Conservation (phyloP, 768 basidiomycete species). For the Panaeolus cyanescens region DNA sequence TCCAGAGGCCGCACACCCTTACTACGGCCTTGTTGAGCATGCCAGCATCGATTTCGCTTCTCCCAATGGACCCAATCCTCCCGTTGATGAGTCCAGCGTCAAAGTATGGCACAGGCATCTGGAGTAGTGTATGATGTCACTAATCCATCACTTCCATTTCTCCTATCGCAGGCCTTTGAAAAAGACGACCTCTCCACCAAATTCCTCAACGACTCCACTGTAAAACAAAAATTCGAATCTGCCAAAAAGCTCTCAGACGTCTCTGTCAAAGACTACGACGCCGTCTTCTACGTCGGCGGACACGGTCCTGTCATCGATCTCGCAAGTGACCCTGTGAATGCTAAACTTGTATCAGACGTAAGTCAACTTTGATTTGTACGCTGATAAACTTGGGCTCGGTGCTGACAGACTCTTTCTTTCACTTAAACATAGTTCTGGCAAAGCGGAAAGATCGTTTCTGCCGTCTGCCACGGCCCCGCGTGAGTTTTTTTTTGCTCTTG, state of each 20-base stretch:
- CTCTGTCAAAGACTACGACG: conserved; percentile 62
- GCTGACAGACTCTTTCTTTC: background rate
- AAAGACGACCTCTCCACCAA: conserved; percentile 55
- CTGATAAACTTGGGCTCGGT: background rate
- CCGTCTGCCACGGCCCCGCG: conserved; percentile 84
- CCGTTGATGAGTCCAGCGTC: conserved; percentile 60
- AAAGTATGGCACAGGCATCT: conserved; percentile 33
- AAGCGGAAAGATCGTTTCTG: conserved; percentile 63
- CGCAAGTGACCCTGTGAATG: conserved; percentile 54
- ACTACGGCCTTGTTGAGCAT: conserved; percentile 54
- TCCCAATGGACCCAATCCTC: conserved; percentile 68
- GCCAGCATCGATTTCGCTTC: conserved; percentile 60
- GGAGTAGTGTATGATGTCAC: background rate
- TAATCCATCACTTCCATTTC: background rate
- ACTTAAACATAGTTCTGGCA: conserved; percentile 63
- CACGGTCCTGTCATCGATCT: conserved; percentile 81
- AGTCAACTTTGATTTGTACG: conserved; percentile 15
- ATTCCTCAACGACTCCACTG: conserved; percentile 60
- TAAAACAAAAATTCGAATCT: conserved; percentile 50
- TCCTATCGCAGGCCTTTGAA: conserved; percentile 39
- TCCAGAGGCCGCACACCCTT: conserved; percentile 77
- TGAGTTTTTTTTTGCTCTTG: conserved; percentile 31
- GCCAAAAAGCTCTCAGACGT: conserved; percentile 67
- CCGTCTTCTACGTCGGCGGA: conserved; percentile 79
- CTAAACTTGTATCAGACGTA: conserved; percentile 58